Evolutionary conservation across 176 grass and related monocot genomes (phyloP), one percentile per base, ranked within the genome.

Genomic region (Raddia distichophylla): DNA sequence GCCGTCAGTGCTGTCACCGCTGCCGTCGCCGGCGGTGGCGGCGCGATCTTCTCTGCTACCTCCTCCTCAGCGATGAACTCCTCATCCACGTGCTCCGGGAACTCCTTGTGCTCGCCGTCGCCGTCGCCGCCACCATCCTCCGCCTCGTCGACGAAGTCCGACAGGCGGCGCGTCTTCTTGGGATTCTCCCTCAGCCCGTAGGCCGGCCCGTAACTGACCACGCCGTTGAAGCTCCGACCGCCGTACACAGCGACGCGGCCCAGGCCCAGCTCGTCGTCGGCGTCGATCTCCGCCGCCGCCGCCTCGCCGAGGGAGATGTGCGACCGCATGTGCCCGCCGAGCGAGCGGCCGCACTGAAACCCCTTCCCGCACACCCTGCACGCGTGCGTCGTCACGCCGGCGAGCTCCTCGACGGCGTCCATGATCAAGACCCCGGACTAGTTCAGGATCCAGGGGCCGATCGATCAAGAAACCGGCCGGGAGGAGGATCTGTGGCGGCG

Each of bases 291-390:
- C 64, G 37, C 33, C 57, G 47, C 66, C 69, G 19, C 47, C 37
- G 49, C 86, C 75, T 83, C 86, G 22, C 74, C 78, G 19, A 81
- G 76, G 52, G 85, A 81, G 71, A 91, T 69, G 66, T 88, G 91
- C 20, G 91, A 93, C 69, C 91, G 78, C 91, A 93, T 93, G 82
- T 93, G 87, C 0, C 91, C 91, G 9, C 91, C 91, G 40, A 93
- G 74, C 48, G 91, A 93, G 15, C 87, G 85, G 55, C 91, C 91
- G 40, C 73, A 85, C 3, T 78, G 22, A 82, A 93, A 93, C 19
- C 87, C 77, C 78, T 87, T 93, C 43, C 87, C 73, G 52, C 91
- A 93, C 35, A 90, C 91, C 85, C 79, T 90, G 74, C 91, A 93
- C 67, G 55, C 22, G 45, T 87, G 91, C 82, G 7, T 81, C 65